phyloP scores from a whole-genome alignment of 192 early-diverging fungal species.

The Obelidium mucronatum region DNA sequence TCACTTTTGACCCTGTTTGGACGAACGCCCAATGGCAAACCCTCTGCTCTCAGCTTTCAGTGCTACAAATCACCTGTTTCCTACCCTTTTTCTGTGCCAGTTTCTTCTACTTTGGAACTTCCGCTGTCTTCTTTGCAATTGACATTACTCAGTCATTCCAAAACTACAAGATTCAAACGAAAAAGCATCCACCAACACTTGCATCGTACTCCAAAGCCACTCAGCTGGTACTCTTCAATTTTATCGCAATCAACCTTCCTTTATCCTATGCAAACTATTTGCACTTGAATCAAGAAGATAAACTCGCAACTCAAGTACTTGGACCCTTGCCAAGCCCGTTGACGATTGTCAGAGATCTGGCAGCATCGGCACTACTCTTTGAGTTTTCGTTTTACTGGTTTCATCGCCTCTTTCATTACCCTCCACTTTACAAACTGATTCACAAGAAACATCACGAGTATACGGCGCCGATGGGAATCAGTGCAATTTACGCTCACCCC shows the following conservation, averaged over 20 bases:
- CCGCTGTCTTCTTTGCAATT: constrained; percentile 19
- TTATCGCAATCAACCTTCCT: background rate
- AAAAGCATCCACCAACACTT: background rate
- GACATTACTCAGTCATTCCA: constrained; percentile 1
- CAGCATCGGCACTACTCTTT: constrained; percentile 79
- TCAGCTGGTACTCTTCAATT: constrained; percentile 16
- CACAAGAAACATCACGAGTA: constrained; percentile 97
- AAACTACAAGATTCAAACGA: background rate
- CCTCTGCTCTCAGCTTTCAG: background rate
- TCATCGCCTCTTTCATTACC: constrained; percentile 88
- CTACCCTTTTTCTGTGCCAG: background rate
- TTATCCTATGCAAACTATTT: background rate
- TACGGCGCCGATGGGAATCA: constrained; percentile 85
- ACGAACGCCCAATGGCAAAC: background rate
- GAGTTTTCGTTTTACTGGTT: constrained; percentile 88
- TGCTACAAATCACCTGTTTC: background rate
- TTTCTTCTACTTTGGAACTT: background rate
- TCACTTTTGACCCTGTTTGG: background rate
- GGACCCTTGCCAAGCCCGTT: background rate
- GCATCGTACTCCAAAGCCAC: background rate
- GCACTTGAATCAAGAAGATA: too few relatives aligned
- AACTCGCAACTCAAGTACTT: background rate
- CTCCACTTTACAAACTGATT: constrained; percentile 83
- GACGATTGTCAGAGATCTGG: constrained; percentile 43
- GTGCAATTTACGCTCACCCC: constrained; percentile 92